Conservation (phyloP, 2,329 filamentous ascomycete genomes). For the Pseudodiploospora longispora region DNA sequence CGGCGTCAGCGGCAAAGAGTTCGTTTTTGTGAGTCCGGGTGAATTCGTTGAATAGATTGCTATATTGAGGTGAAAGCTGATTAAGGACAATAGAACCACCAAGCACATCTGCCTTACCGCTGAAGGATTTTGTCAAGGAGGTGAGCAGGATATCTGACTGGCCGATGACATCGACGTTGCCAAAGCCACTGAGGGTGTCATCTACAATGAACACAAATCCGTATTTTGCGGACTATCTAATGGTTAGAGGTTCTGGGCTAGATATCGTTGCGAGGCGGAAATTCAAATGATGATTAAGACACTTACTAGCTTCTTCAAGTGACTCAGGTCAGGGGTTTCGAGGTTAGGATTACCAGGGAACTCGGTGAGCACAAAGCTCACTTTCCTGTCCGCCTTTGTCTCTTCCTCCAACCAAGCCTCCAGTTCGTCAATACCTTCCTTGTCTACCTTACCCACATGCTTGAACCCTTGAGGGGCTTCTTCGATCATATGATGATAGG, state of each 20-base stretch:
- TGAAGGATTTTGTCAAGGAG: slow-evolving; percentile 52
- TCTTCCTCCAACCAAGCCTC: slow-evolving; percentile 36
- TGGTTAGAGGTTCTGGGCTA: background rate
- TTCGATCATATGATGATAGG: slow-evolving; percentile 38
- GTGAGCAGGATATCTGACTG: slow-evolving; percentile 42
- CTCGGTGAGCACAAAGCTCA: slow-evolving; percentile 43
- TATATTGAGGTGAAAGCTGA: slow-evolving; percentile 34
- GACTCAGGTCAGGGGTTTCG: slow-evolving; percentile 23
- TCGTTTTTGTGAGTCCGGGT: slow-evolving; percentile 32
- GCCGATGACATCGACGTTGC: slow-evolving; percentile 41
- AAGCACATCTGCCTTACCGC: slow-evolving; percentile 47
- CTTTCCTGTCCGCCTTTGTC: slow-evolving; percentile 26
- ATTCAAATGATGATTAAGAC: background rate
- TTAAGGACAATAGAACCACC: slow-evolving; percentile 43
- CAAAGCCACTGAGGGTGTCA: slow-evolving; percentile 40
- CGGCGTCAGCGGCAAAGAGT: slow-evolving; percentile 38
- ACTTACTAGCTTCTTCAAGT: slow-evolving; percentile 31
- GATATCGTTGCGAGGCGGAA: background rate
- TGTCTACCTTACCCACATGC: slow-evolving; percentile 38
- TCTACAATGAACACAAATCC: slow-evolving; percentile 38
- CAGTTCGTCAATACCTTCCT: slow-evolving; percentile 33
- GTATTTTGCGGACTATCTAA: slow-evolving; percentile 30
- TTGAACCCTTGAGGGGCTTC: slow-evolving; percentile 35
- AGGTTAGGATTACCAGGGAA: slow-evolving; percentile 29
- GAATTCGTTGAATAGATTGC: slow-evolving; percentile 22